These are phyloP conservation scores for Alternaria sp. DNA, from an alignment of 2,329 filamentous ascomycete genomes.

Conservation along the genomic window DNA sequence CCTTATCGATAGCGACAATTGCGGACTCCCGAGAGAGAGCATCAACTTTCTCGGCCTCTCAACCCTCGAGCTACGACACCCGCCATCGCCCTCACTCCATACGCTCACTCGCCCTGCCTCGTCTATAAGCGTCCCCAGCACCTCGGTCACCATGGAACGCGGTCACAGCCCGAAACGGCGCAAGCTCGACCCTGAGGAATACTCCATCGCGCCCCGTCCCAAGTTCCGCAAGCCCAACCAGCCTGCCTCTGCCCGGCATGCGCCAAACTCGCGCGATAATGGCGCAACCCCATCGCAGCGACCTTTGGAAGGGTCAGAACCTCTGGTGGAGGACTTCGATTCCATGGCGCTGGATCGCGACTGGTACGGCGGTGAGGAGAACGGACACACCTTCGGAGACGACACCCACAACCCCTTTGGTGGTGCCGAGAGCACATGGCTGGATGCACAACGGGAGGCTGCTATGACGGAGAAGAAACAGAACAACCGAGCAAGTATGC, in stretches of 20 bases:
- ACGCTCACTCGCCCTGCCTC: background rate
- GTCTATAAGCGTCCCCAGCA: background rate
- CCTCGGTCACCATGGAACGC: slow-evolving; percentile 40
- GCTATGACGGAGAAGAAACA: slow-evolving; percentile 81
- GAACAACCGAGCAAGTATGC: slow-evolving; percentile 71
- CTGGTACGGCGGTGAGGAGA: slow-evolving; percentile 90
- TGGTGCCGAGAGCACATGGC: slow-evolving; percentile 72
- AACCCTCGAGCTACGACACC: background rate
- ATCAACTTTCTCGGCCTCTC: slow-evolving; percentile 3
- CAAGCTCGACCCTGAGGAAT: slow-evolving; percentile 69
- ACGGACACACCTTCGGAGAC: slow-evolving; percentile 84
- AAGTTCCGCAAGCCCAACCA: slow-evolving; percentile 48
- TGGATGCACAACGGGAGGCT: slow-evolving; percentile 76
- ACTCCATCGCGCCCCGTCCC: slow-evolving; percentile 59
- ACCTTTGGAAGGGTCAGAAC: slow-evolving; percentile 68
- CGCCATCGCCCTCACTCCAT: background rate
- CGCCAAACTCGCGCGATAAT: slow-evolving; percentile 33
- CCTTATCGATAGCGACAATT: slow-evolving; percentile 25
- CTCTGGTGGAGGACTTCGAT: slow-evolving; percentile 69
- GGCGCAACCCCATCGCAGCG: slow-evolving; percentile 56
- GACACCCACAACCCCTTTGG: slow-evolving; percentile 94
- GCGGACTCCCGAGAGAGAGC: slow-evolving; percentile 28
- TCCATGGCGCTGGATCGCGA: slow-evolving; percentile 81
- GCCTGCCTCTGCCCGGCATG: slow-evolving; percentile 45
- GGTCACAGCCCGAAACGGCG: slow-evolving; percentile 67